Base-by-base conservation (phyloP, 2,329 filamentous ascomycete genomes). In the Fusarium lateritium region DNA sequence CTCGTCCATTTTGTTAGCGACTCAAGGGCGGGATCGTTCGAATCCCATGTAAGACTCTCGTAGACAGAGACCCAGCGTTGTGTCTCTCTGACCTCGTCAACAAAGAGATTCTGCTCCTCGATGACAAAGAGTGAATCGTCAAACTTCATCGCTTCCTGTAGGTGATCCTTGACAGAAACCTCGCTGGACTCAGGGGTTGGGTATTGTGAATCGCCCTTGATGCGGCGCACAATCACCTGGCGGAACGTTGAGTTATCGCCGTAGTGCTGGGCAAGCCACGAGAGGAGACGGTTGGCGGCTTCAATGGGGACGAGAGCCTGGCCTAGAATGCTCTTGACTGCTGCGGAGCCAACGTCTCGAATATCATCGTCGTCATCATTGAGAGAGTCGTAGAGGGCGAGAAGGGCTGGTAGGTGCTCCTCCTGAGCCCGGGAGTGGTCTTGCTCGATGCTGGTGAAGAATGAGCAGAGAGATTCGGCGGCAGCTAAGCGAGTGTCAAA, bases 311-410 rank as follows among this genome's bases (percentile, higher is more conserved):
- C 82, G 38, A 86, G 79, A 26, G 77, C 73, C 21, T 77, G 69
- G 17, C 78, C 80, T 9, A 90, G 70, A 24, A 92, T 77, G 22
- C 75, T 76, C 7, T 79, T 76, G 0, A 85, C 82, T 2, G 87
- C 84, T 0, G 72, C 62, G 4, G 90, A 87, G 9, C 90, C 91
- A 2, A 87, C 77, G 34, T 91, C 86, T 44, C 95, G 89, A 67
- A 98, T 87, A 59, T 98, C 94, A 65, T 97, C 93, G 75, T 98
- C 95, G 76, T 98, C 95, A 76, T 98, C 96, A 75, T 93, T 92
- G 6, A 97, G 84, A 45, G 89, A 84, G 75, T 94, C 90, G 78
- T 96, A 94, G 2, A 95, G 81, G 5, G 90, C 83, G 7, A 94
- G 77, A 52, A 92, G 86, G 31, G 88, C 81, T 2, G 87, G 81